Evolutionary conservation across 352 stramenopile genomes (phyloP), one percentile per base, ranked within the genome.

Genomic region (Pythium monospermum): DNA sequence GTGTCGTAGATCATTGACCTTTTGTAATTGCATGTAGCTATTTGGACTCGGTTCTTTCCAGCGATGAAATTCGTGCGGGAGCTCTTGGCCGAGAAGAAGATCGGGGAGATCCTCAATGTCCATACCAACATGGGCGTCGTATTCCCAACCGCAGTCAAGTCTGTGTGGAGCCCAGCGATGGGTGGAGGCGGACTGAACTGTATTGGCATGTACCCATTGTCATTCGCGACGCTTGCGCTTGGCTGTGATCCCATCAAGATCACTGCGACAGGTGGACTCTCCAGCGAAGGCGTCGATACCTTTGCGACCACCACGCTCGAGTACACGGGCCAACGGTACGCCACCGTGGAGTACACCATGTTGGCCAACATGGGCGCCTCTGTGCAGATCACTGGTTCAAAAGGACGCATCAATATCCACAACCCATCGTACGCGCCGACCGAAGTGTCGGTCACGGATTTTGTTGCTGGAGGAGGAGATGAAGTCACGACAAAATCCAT

Each of bases 21-120:
- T 35, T 8, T 35, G 7, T 35, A 13, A 13, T 35, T 35, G 30
- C 30, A 35, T 35, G 13, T 41, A 53, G 73, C 79, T 15, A 76
- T 85, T 67, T 95, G 81, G 85, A 91, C 85, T 19, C 68, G 85
- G 8, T 94, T 92, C 59, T 95, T 95, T 49, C 85, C 85, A 2
- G 72, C 68, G 5, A 61, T 88, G 16, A 65, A 62, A n/a, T 70
- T 78, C 35, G 83, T 87, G 11, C 71, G 79, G 2, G 44, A 84
- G 48, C 46, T 90, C 16, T 48, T 95, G 16, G 46, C 33, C 1
- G 33, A 69, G 6, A 69, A 73, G 6, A 57, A 49, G 22, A 91
- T 95, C 32, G 85, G 81, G 8, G 62, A 86, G 3, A 67, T 95
- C 2, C 71, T 72, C 23, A 69, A 84, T 30, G 66, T 93, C 16